phyloP scores from a whole-genome alignment of 1,284 basidiomycete species.

The Tylopilus sp. region DNA sequence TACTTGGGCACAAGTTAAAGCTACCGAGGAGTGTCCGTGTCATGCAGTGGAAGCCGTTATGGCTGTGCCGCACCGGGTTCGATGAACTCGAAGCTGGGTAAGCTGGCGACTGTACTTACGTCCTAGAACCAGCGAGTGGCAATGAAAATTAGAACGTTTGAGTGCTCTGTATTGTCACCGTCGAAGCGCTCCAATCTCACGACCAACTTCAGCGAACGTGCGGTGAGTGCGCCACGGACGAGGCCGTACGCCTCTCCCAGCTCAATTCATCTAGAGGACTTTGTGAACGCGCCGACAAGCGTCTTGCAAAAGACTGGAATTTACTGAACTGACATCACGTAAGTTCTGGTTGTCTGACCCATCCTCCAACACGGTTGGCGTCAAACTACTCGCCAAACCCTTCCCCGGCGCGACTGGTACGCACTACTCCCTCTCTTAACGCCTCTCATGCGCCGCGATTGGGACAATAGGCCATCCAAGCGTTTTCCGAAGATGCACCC shows the following conservation, averaged over 20 bases:
- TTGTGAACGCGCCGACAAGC: neutral
- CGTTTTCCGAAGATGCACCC: neutral
- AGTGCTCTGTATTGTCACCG: neutral
- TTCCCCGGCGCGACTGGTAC: neutral
- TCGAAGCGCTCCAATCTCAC: neutral
- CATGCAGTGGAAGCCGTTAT: no score
- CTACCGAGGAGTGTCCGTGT: no score
- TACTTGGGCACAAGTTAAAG: no score
- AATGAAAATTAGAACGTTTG: neutral
- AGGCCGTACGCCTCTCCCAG: neutral
- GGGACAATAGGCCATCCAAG: neutral
- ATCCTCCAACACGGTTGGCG: neutral
- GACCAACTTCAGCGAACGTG: neutral
- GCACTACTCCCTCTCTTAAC: neutral
- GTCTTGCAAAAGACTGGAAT: neutral
- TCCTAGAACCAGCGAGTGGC: neutral
- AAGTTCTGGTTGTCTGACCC: neutral
- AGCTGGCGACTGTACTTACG: neutral
- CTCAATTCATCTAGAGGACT: neutral
- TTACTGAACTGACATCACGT: neutral
- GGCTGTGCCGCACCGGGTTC: no score
- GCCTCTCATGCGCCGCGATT: neutral
- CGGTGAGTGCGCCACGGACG: neutral
- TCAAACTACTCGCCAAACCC: neutral
- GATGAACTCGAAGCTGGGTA: no score